phyloP scores from a whole-genome alignment of 116 monocot species.

The Papilionanthe hybrid region DNA sequence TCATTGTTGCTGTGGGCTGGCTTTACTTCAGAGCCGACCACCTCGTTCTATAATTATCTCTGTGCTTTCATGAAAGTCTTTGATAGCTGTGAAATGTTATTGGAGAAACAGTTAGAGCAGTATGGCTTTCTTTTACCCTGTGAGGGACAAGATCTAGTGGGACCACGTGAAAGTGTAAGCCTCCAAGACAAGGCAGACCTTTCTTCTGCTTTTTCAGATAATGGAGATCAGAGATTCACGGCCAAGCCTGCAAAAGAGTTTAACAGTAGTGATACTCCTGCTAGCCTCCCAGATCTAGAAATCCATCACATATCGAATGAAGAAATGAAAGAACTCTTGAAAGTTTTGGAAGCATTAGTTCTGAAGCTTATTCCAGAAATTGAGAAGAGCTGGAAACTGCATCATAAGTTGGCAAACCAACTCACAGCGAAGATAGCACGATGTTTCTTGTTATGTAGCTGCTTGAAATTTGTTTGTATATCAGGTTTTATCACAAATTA shows the following conservation, averaged over 20 bases:
- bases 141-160: conserved; percentile 12
- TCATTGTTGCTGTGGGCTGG: conserved; percentile 52
- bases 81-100: conserved; percentile 46
- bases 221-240: neutral
- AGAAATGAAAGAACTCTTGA: conserved; percentile 47
- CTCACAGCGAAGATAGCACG: conserved; percentile 41
- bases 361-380: conserved; percentile 52
- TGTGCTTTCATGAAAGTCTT: conserved; percentile 64
- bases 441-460: conserved; percentile 58
- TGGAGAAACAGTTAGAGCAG: conserved; percentile 31
- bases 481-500: conserved; percentile 5
- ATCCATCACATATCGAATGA: conserved; percentile 16
- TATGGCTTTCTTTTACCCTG: conserved; percentile 33
- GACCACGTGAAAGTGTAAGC: conserved; percentile 14
- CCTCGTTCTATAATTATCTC: conserved; percentile 60
- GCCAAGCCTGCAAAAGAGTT: conserved; percentile 4
- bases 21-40: conserved; percentile 60
- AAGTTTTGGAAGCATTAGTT: conserved; percentile 42
- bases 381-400: conserved; percentile 71
- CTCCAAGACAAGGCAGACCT: conserved; percentile 15
- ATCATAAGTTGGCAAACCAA: conserved; percentile 50
- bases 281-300: conserved; percentile 8
- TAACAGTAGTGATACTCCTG: conserved; percentile 5
- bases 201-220: conserved; percentile 10
- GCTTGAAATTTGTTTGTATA: conserved; percentile 30